Evolutionary conservation across 495 filamentous ascomycete genomes (phyloP), one percentile per base, ranked within the genome.

Genomic region (Sabuloglossum arenarium): DNA sequence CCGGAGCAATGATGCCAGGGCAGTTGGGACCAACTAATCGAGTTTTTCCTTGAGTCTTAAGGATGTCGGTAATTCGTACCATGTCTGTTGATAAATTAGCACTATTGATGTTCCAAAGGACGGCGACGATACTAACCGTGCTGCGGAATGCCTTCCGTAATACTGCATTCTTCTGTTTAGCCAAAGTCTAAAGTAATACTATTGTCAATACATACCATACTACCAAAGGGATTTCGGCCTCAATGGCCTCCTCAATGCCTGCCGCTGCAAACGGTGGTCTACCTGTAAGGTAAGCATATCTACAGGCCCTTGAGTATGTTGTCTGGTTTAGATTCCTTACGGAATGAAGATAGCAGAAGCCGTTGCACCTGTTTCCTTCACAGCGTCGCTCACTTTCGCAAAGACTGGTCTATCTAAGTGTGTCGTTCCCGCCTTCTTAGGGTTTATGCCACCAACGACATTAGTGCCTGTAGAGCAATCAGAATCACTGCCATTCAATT

Each of bases 261-360:
- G 79, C 79, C 34, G 91, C 91, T 54, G 91, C 91, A 53, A 99
- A 65, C 56, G 91, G 86, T 58, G 91, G 91, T 53, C 85, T 91
- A 64, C 29, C 31, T 25, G 50, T 12, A 42, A 31, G 24, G 39
- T 57, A 28, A 58, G 53, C 21, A 0, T n/a, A 43, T 21, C 39
- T n/a, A n/a, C 21, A 43, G 16, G 10, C 21, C 9, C 19, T 4
- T n/a, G n/a, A n/a, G n/a, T 21, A 43, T 21, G 1, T 43, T 23
- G 39, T 19, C 39, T 23, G 4, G 16, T 2, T 23, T n/a, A 11
- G 8, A 52, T 55, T 34, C 32, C 79, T 66, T 81, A 91, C 84
- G 91, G 91, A 60, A 99, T 90, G 69, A 99, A 99, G 70, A 99
- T 90, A 56, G 89, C 93, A 50, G 87, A 90, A 55, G 89, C 89